phyloP scores from a whole-genome alignment of 768 basidiomycete genomes.

The Cystofilobasidium ferigula region DNA sequence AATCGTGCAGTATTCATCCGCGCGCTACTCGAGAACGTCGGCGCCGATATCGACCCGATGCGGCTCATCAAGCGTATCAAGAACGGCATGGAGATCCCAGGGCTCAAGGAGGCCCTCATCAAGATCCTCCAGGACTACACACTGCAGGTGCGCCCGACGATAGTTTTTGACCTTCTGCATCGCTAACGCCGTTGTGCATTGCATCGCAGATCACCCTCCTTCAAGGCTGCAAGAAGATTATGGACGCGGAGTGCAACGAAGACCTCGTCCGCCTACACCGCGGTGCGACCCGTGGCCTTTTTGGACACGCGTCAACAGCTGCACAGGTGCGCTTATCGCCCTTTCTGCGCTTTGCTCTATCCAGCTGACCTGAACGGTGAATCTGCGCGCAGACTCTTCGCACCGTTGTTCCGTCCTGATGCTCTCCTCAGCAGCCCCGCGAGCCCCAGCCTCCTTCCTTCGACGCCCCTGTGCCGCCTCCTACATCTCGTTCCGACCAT shows the following conservation, averaged over 20 bases:
- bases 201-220: constrained; percentile 73
- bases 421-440: no score
- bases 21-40: constrained; percentile 86
- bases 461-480: no score
- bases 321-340: constrained; percentile 33
- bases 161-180: no score
- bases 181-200: no score
- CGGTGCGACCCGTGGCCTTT: constrained; percentile 70
- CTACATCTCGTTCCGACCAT: no score
- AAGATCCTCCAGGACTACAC: constrained; percentile 97
- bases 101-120: constrained; percentile 83
- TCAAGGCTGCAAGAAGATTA: constrained; percentile 79
- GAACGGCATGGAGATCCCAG: constrained; percentile 92
- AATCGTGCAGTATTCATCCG: constrained; percentile 68
- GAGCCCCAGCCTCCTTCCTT: no score
- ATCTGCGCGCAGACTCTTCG: not conserved
- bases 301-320: constrained; percentile 50
- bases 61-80: constrained; percentile 86
- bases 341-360: not conserved
- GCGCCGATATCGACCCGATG: constrained; percentile 89
- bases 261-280: constrained; percentile 58
- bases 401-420: not conserved
- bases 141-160: constrained; percentile 46
- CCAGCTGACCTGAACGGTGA: not conserved
- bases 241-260: constrained; percentile 68